Conservation (phyloP, 352 stramenopile genomes). For the Phytophthora agathidicida region DNA sequence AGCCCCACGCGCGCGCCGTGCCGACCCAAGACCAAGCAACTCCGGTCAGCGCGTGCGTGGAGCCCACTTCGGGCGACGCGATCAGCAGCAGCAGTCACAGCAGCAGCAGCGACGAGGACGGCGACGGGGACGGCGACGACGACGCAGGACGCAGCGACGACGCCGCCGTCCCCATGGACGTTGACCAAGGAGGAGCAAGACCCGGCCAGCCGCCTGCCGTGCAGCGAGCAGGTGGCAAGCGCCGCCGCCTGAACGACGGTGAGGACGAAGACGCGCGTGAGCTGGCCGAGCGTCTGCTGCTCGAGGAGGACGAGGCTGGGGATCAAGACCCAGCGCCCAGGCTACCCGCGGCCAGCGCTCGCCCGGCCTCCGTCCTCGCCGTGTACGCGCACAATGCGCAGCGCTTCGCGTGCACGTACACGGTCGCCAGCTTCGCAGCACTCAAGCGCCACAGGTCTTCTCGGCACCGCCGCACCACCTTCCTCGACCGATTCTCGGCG, state of each 20-base stretch:
- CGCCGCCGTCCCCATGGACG: conserved; percentile 5
- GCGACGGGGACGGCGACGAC: too few species aligned
- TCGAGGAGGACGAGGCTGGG: conserved; percentile 10
- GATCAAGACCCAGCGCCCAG: background rate
- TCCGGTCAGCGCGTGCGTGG: conserved; percentile 2
- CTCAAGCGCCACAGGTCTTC: conserved; percentile 15
- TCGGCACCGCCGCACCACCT: conserved; percentile 3
- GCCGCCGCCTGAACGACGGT: conserved; percentile 7
- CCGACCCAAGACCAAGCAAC: too few species aligned
- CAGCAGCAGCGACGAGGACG: too few species aligned
- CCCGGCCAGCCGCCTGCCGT: background rate
- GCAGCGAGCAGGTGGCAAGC: conserved; percentile 5
- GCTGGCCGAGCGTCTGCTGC: conserved; percentile 12
- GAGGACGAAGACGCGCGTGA: conserved; percentile 7
- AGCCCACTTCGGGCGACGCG: too few species aligned
- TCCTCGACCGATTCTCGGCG: conserved; percentile 24
- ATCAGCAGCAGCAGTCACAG: too few species aligned
- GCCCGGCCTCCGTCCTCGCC: conserved; percentile 2
- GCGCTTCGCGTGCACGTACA: conserved; percentile 25
- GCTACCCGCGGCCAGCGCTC: conserved; percentile 11
- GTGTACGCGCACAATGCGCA: conserved; percentile 27
- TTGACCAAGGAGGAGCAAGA: background rate
- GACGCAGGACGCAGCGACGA: background rate
- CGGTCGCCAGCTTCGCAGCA: conserved; percentile 7
- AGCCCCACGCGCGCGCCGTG: too few species aligned